These are phyloP conservation scores for Hyparrhenia diplandra DNA, from an alignment of 176 grass and related monocot genomes.

Conservation along the genomic window DNA sequence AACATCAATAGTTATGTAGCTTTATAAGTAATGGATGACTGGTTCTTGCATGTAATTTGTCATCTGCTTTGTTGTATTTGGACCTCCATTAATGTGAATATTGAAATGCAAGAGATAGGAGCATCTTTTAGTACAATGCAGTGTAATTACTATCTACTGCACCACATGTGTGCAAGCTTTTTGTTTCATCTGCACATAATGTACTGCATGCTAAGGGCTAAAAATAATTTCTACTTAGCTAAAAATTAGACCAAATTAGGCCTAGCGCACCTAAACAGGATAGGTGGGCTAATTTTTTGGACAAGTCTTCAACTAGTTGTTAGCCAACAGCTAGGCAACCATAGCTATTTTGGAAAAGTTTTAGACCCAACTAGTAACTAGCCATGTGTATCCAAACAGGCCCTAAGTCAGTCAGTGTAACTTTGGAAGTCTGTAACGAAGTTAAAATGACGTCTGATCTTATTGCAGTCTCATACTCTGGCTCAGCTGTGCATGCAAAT, in stretches of 20 bases:
- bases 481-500: background rate
- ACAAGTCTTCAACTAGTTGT: no score
- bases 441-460: background rate
- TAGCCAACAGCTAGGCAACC: no score
- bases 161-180: background rate
- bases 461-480: background rate
- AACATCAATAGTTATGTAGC: background rate
- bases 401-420: background rate
- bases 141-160: background rate
- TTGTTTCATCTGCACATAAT: background rate
- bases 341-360: no score
- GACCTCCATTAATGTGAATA: background rate
- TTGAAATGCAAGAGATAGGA: background rate
- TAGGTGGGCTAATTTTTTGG: no score
- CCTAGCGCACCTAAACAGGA: no score
- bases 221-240: no score
- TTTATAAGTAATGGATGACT: background rate
- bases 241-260: no score
- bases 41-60: background rate
- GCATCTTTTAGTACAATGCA: background rate
- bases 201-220: background rate
- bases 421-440: background rate
- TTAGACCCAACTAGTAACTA: no score
- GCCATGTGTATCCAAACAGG: no score
- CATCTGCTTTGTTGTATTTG: background rate